A percentile compares a stretch with the other conserved stretches of the same genome.
Conservation (phyloP, 352 stramenopile species). For the Thalassiosira exigua region DNA sequence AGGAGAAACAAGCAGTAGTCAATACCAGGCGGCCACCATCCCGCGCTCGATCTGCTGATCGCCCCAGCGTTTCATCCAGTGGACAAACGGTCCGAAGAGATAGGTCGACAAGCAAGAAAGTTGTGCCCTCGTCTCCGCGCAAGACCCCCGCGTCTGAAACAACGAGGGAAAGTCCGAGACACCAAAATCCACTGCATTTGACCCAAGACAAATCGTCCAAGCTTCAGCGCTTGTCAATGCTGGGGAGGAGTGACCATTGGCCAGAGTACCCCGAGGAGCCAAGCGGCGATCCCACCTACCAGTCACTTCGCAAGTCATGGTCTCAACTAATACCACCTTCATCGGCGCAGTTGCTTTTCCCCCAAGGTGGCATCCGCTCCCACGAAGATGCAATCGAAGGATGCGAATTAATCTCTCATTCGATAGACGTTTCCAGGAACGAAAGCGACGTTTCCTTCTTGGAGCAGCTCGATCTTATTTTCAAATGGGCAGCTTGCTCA, state of each 20-base stretch:
- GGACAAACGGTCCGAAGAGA: constrained; percentile 2
- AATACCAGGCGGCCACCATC: constrained; percentile 32
- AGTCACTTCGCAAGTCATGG: constrained; percentile 76
- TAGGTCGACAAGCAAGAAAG: constrained; percentile 16
- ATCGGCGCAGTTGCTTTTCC: constrained; percentile 71
- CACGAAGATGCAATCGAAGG: constrained; percentile 78
- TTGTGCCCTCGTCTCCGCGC: neutral
- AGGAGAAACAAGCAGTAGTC: constrained; percentile 45
- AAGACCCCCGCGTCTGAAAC: too few species aligned
- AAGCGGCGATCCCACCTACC: constrained; percentile 39
- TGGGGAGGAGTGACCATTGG: constrained; percentile 56
- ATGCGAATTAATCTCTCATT: constrained; percentile 71
- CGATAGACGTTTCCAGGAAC: constrained; percentile 64
- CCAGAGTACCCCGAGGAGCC: constrained; percentile 84
- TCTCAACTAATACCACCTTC: constrained; percentile 53
- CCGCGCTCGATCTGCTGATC: constrained; percentile 17
- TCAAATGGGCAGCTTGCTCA: constrained; percentile 76
- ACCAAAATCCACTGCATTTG: constrained; percentile 43
- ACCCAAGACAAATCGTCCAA: constrained; percentile 41
- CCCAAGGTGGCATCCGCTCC: constrained; percentile 69
- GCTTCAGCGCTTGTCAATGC: constrained; percentile 36
- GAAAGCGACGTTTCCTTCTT: constrained; percentile 42
- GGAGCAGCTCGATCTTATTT: constrained; percentile 80
- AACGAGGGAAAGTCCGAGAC: neutral
- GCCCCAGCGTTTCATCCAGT: too few species aligned